Conservation (phyloP, 371 early-diverging fungal genomes). For the Circinella umbellata region DNA sequence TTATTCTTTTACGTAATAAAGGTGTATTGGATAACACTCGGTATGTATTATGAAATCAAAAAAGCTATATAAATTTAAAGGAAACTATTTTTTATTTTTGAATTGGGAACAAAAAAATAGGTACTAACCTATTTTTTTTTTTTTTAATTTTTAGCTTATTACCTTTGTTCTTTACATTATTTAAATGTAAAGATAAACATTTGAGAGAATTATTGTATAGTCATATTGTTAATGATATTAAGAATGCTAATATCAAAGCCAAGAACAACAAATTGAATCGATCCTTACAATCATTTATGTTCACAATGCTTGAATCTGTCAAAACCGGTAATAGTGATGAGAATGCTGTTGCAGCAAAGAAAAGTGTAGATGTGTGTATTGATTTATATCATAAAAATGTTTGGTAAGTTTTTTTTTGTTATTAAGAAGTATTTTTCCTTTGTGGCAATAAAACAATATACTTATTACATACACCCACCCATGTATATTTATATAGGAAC, state of each 20-base stretch:
- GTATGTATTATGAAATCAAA: conserved; percentile 31
- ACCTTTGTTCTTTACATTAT: conserved; percentile 92
- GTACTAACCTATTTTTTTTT: background rate
- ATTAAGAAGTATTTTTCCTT: too few species aligned
- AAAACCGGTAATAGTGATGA: conserved; percentile 63
- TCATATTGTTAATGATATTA: conserved; percentile 95
- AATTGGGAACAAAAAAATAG: background rate
- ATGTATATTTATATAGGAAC: conserved; percentile 51
- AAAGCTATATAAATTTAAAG: too few species aligned
- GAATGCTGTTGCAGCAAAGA: conserved; percentile 89
- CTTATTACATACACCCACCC: too few species aligned
- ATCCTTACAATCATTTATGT: conserved; percentile 95
- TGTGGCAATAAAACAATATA: too few species aligned
- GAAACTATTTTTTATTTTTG: background rate
- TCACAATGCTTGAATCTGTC: conserved; percentile 78
- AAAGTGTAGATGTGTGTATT: conserved; percentile 94
- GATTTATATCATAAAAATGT: conserved; percentile 94
- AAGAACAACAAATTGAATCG: conserved; percentile 97
- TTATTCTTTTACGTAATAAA: conserved; percentile 90
- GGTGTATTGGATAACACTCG: conserved; percentile 70
- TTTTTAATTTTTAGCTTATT: conserved; percentile 57
- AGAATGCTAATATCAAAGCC: conserved; percentile 85
- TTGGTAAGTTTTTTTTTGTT: conserved; percentile 58
- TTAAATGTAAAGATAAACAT: conserved; percentile 90
- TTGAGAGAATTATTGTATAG: conserved; percentile 86